Evolutionary conservation across 1,139 yeast genomes (phyloP), one percentile per base, ranked within the genome.

Genomic region (Pichiaceae sp.): DNA sequence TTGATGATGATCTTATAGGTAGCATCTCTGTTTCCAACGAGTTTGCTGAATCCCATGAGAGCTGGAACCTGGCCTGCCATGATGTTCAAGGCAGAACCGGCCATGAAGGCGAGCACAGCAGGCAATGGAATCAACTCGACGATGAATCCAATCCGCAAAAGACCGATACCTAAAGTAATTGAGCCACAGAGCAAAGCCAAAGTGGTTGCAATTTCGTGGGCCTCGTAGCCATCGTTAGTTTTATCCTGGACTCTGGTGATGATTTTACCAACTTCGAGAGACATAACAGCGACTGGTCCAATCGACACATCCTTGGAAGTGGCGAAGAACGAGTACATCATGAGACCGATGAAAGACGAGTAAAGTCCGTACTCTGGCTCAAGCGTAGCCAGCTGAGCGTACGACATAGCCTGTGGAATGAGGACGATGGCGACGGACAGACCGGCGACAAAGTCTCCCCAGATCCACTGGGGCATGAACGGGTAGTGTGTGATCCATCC

Each of bases 281-380:
- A 84, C 96, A 89, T 87, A 43, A 89, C 96, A 2, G 97, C 97
- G 29, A 89, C 97, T 4, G 97, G 96, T 24, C 96, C 97, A 51
- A 89, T 87, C 43, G 93, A 82, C 32, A 89, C 95, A 67, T 89
- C 97, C 61, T 87, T 89, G 16, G 95, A 83, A 15, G 96, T 89
- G 14, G 96, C 97, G 58, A 89, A 89, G 51, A 87, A 73, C 34
- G 94, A 80, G 58, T 89, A 89, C 39, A 83, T 75, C 56, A 86
- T 74, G 15, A 87, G 95, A 53, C 97, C 97, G 35, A 89, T 82
- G 54, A 89, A 89, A 0, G 95, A 83, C 19, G 96, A 84, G 61
- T 89, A 89, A 36, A 89, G 70, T 36, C 97, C 97, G 49, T 78
- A 87, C 58, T 87, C 81, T 4, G 95, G 77, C 4, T 77, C 70